A percentile compares a stretch with the other conserved stretches of the same genome.
Conservation (phyloP, 176 grass and related monocot species). For the Carex scoparia region DNA sequence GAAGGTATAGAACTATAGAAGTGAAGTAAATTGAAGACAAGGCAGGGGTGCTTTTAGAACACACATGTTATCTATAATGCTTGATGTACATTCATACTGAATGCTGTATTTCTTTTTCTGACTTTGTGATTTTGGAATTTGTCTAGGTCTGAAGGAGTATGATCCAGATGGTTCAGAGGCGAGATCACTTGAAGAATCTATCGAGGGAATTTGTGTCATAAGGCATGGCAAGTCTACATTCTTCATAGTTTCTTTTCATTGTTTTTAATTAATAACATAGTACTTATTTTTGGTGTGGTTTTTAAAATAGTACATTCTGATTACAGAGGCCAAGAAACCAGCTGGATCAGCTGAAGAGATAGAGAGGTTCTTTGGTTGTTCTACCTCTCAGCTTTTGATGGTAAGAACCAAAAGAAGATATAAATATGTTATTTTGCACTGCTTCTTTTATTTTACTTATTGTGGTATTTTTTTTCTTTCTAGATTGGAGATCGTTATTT, state of each 20-base stretch:
- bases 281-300: neutral
- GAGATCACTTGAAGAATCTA: conserved; percentile 50
- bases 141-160: conserved; percentile 65
- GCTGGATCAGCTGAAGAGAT: conserved; percentile 80
- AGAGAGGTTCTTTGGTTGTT: conserved; percentile 88
- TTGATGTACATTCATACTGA: neutral
- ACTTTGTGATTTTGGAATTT: conserved; percentile 13
- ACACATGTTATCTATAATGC: neutral
- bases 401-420: conserved; percentile 33
- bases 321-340: conserved; percentile 81
- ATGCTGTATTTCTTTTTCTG: conserved; percentile 3
- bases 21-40: neutral
- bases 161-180: conserved; percentile 77
- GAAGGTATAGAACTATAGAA: neutral
- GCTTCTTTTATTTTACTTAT: conserved; percentile 22
- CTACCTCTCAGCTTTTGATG: conserved; percentile 68
- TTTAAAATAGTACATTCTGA: neutral
- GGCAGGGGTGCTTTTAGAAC: neutral
- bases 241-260: neutral
- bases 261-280: neutral
- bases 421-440: neutral
- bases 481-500: conserved; percentile 94
- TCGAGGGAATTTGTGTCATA: conserved; percentile 78
- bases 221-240: conserved; percentile 67
- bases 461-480: conserved; percentile 1